Percentiles rank a stretch among this genome's conserved stretches.
Conservation (phyloP, 331 rosid genomes). For the Phaseolus coccineus region DNA sequence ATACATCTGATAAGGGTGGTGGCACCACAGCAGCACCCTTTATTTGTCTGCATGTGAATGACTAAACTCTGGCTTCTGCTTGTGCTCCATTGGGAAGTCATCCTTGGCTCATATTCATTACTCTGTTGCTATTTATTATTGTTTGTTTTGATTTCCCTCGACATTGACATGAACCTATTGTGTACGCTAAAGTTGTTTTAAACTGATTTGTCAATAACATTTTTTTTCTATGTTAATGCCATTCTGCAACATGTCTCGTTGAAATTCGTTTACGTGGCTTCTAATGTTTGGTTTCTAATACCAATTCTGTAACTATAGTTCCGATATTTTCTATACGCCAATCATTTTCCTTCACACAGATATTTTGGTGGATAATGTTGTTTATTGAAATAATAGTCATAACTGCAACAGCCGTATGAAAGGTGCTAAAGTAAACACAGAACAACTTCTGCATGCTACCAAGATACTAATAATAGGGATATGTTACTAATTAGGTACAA, state of each 20-base stretch:
- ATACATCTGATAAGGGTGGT: slow-evolving; percentile 42
- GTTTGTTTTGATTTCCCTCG: slow-evolving; percentile 21
- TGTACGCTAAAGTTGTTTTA: slow-evolving; percentile 6
- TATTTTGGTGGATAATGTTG: background rate
- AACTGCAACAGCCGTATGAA: background rate
- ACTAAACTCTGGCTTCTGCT: slow-evolving; percentile 33
- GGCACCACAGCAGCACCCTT: slow-evolving; percentile 50
- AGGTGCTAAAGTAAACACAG: background rate
- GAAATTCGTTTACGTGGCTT: background rate
- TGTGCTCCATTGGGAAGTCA: slow-evolving; percentile 70
- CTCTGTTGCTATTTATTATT: background rate
- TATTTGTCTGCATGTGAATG: slow-evolving; percentile 51
- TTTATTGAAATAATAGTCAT: background rate
- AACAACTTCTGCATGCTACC: background rate
- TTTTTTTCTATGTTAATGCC: slow-evolving; percentile 8
- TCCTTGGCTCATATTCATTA: slow-evolving; percentile 68
- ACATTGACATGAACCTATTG: slow-evolving; percentile 27
- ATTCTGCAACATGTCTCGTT: background rate
- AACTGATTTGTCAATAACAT: background rate
- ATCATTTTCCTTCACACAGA: background rate
- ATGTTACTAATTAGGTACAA: too few species aligned
- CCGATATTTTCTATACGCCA: background rate
- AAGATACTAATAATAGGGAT: background rate
- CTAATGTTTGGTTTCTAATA: background rate
- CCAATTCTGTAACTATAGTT: background rate